phyloP scores from a whole-genome alignment of 768 basidiomycete genomes.

The Serendipita sp. region DNA sequence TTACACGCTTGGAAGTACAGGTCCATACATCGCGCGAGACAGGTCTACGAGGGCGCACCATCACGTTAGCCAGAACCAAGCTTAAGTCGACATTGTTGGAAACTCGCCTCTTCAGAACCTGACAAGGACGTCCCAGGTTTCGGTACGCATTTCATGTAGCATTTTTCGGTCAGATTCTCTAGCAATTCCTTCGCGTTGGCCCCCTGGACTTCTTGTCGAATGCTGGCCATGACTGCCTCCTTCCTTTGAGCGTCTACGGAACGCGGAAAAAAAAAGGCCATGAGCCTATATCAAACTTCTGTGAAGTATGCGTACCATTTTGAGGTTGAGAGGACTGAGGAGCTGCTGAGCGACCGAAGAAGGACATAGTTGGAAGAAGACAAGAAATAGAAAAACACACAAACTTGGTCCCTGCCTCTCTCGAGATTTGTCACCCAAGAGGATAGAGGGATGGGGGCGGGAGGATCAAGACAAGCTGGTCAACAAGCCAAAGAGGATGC shows the following conservation, averaged over 20 bases:
- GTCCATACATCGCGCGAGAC: constrained; percentile 59
- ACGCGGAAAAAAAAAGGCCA: background rate
- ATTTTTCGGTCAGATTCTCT: constrained; percentile 68
- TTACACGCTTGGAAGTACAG: constrained; percentile 76
- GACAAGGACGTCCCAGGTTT: constrained; percentile 60
- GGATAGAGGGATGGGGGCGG: constrained; percentile 42
- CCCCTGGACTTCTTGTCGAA: constrained; percentile 55
- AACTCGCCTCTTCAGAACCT: constrained; percentile 51
- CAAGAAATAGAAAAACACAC: background rate
- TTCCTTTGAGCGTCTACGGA: constrained; percentile 26
- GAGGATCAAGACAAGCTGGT: constrained; percentile 35
- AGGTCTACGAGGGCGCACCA: constrained; percentile 33
- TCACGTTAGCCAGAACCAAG: background rate
- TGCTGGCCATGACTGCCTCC: constrained; percentile 43
- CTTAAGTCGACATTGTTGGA: background rate
- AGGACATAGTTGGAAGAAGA: constrained; percentile 8
- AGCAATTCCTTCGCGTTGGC: constrained; percentile 60
- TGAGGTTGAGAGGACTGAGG: background rate
- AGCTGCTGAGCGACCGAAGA: constrained; percentile 6
- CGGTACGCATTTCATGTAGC: constrained; percentile 59
- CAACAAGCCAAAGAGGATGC: constrained; percentile 15
- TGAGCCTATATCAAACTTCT: background rate
- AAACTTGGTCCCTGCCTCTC: background rate
- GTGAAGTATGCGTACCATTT: background rate
- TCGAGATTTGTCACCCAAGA: background rate